Base-by-base conservation (phyloP, 768 basidiomycete species). In the Panaeolus papilionaceus region DNA sequence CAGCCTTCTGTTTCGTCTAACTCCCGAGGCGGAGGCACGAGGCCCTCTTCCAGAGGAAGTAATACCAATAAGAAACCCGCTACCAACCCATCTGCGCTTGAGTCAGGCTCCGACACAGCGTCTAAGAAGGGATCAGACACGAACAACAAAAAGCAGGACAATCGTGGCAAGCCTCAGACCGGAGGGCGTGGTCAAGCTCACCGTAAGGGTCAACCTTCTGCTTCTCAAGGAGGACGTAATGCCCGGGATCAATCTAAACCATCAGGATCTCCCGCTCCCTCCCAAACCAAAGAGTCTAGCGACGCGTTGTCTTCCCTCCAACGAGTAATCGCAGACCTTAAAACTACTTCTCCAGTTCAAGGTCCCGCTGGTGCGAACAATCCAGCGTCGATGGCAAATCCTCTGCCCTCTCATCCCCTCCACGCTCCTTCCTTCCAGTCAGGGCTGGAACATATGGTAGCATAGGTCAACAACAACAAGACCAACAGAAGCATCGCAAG, bases 271-370 rank as follows among this genome's bases (percentile, higher is more conserved):
- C 85, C 88, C 42, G 83, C 83, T 44, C 85, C 87, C 68, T 76
- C 77, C 54, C 82, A 86, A 69, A 81, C 79, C 69, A 83, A 83
- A 40, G 91, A 93, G 71, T 86, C 88, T 23, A 93, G 92, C 75
- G 91, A 92, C 76, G 93, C 92, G 18, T 83, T 95, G 67, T 92
- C 92, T 68, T 94, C 93, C 37, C 87, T 98, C 64, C 95, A 98
- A 75, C 89, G 94, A 66, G 92, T 98, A 77, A 98, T 98, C 72
- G 93, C 93, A 66, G 96, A 98, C 78, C 84, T 98, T 70, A 97
- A 95, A 85, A 91, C 92, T 18, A 86, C 94, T 2, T 90, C 93
- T 64, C 89, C 92, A 62, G 83, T 88, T 63, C 86, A 82, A 66
- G 78, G 79, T 42, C 74, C 86, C 79, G 72, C 78, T 79, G 73